Evolutionary conservation across 805 yeast species (phyloP).

Genomic region (Saccharomycodes ludwigii): DNA sequence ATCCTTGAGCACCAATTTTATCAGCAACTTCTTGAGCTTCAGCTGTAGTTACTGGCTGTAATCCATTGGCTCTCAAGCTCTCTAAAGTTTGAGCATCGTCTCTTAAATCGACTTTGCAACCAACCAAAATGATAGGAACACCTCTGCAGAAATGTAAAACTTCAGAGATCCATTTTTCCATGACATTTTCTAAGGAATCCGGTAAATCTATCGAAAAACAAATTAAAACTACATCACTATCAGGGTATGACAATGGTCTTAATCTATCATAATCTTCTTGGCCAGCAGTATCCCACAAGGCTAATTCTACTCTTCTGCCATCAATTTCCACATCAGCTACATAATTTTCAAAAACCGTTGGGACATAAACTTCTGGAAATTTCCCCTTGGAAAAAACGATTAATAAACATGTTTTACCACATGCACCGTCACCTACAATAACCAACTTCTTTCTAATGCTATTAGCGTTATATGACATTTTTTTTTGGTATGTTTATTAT

Average conservation of each 20-base stretch:
- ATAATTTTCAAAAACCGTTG: constrained; percentile 94
- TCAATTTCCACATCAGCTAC: constrained; percentile 92
- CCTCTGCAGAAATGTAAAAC: constrained; percentile 90
- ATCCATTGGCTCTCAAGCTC: constrained; percentile 58
- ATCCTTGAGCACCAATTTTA: constrained; percentile 76
- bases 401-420: constrained; percentile 89
- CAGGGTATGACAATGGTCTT: constrained; percentile 86
- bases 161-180: constrained; percentile 93
- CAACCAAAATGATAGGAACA: constrained; percentile 84
- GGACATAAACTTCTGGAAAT: constrained; percentile 90
- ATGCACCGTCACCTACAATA: constrained; percentile 95
- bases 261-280: constrained; percentile 95
- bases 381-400: constrained; percentile 79
- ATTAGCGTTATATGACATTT: constrained; percentile 22
- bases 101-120: constrained; percentile 84
- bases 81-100: constrained; percentile 69
- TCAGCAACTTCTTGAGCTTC: constrained; percentile 85
- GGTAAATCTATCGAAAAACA: constrained; percentile 88
- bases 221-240: constrained; percentile 80
- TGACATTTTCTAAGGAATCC: constrained; percentile 85
- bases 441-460: constrained; percentile 65
- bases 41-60: constrained; percentile 66
- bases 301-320: constrained; percentile 85
- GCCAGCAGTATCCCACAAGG: constrained; percentile 97
- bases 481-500: not conserved